Evolutionary conservation across 2,329 filamentous ascomycete genomes (phyloP), one percentile per base, ranked within the genome.

Genomic region (Xylariaceae sp.): DNA sequence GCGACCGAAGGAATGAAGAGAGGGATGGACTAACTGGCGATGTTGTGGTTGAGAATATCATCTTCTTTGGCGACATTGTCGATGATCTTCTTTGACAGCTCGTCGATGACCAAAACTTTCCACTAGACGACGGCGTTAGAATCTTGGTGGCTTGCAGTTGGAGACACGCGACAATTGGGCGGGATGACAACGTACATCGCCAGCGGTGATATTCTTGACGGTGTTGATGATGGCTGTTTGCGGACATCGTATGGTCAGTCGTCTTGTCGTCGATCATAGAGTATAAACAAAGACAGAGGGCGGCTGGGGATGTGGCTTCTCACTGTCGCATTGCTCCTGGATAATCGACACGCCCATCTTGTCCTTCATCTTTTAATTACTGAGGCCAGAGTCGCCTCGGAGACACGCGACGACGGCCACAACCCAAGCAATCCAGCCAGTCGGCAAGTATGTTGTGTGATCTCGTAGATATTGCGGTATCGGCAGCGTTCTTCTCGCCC

Each of bases 91-190:
- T 88, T 87, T 73, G 90, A 92, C 58, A 80, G 82, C 67, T 90
- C 87, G 76, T 99, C 94, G 69, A 97, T 80, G 56, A 99, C 88
- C 67, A 99, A 79, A 67, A 97, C 90, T 84, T 97, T 99, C 94
- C 94, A 99, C 92, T 97, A 66, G 57, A 58, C 49, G 17, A 18
- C 3, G 35, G 39, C n/a, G 49, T 65, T 45, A 61, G 62, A 47
- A 50, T 35, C n/a, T n/a, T 39, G 30, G 4, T 51, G 6, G 11
- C 7, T 30, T 51, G 23, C 18, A 7, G 30, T 30, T 11, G 49
- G 17, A 30, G 23, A 17, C 49, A 23, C 11, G 23, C 10, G 11
- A 3, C 48, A 13, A 8, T 51, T 34, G 15, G 49, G 11, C 23
- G 10, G 49, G 10, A 35, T 53, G 23, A 45, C 37, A 55, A 71